These are phyloP conservation scores for Cynanchum wilfordii DNA, from an alignment of 257 asterid species.

Conservation along the genomic window DNA sequence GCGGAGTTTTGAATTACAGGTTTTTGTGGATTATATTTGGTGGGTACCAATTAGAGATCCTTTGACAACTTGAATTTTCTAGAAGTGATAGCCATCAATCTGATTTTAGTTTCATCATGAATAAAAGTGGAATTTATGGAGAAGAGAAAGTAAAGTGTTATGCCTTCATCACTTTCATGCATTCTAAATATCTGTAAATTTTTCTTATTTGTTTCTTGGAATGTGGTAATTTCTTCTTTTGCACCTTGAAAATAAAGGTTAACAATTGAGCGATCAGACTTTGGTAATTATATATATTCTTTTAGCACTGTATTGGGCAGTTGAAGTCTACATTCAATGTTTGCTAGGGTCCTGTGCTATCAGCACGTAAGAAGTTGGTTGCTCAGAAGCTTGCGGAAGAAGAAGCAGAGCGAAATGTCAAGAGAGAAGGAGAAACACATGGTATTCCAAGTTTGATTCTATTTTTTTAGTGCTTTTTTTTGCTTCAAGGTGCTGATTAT, in stretches of 20 bases:
- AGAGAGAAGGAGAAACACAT: constrained; percentile 89
- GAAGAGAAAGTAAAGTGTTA: neutral
- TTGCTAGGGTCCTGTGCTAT: too few species aligned
- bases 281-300: too few species aligned
- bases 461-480: neutral
- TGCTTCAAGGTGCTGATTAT: neutral
- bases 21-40: neutral
- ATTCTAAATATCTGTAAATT: constrained; percentile 9
- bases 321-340: too few species aligned
- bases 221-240: constrained; percentile 5
- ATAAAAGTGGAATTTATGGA: neutral
- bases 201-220: neutral
- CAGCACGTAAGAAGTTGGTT: too few species aligned
- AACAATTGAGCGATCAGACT: constrained; percentile 72
- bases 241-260: constrained; percentile 84
- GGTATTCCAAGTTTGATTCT: too few species aligned
- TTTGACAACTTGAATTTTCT: neutral
- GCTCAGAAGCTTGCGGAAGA: too few species aligned
- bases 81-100: neutral
- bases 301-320: too few species aligned
- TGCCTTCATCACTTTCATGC: too few species aligned
- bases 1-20: neutral
- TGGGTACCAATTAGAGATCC: neutral
- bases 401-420: too few species aligned
- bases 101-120: neutral